These are phyloP conservation scores for Metschnikowia vanudenii DNA, from an alignment of 805 yeast species.

Conservation along the genomic window DNA sequence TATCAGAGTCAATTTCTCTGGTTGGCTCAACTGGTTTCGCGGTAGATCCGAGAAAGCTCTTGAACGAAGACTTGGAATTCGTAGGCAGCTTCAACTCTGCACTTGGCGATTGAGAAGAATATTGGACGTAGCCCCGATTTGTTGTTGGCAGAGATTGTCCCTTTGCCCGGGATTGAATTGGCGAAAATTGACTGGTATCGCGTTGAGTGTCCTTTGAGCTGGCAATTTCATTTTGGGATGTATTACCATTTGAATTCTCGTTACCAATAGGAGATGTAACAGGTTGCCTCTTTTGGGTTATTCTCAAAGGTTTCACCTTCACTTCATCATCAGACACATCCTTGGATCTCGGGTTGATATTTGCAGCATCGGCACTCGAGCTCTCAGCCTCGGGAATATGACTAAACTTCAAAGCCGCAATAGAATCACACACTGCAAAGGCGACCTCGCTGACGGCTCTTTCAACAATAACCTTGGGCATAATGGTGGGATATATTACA, in stretches of 20 bases:
- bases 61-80: not conserved
- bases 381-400: conserved; percentile 3
- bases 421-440: conserved; percentile 60
- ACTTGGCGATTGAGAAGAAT: not conserved
- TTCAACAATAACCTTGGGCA: conserved; percentile 71
- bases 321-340: not conserved
- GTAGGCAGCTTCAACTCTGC: conserved; percentile 1
- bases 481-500: conserved; percentile 56
- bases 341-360: not conserved
- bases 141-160: conserved; percentile 9
- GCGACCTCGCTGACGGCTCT: conserved; percentile 74
- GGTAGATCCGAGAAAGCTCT: not conserved
- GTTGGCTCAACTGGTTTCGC: not conserved
- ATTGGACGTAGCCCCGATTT: not conserved
- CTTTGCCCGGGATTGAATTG: conserved; percentile 1
- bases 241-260: not conserved
- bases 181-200: conserved; percentile 5
- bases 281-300: conserved; percentile 7
- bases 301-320: conserved; percentile 15
- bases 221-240: not conserved
- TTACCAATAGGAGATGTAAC: not conserved
- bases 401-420: conserved; percentile 52
- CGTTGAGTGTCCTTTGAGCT: not conserved
- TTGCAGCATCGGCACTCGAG: not conserved
- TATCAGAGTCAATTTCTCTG: not conserved